These are phyloP conservation scores for Trifolium fragiferum DNA, from an alignment of 306 rosid genomes.

Conservation along the genomic window DNA sequence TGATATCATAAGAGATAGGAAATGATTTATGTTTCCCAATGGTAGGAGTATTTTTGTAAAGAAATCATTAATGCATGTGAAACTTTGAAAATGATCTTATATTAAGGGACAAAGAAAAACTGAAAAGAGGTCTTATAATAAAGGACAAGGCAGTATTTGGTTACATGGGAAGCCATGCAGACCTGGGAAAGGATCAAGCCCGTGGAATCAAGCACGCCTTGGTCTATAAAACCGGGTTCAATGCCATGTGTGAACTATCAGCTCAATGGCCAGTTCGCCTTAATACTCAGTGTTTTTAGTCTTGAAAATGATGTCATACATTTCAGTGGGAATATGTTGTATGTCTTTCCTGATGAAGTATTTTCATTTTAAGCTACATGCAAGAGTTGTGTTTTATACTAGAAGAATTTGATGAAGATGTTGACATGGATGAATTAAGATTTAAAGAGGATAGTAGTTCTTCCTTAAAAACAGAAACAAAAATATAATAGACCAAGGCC, in stretches of 20 bases:
- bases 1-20: too few relatives aligned
- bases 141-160: background rate
- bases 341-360: background rate
- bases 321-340: background rate
- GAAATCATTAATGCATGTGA: too few relatives aligned
- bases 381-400: background rate
- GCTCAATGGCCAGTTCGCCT: background rate
- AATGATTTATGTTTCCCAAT: too few relatives aligned
- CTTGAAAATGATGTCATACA: background rate
- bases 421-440: background rate
- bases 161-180: background rate
- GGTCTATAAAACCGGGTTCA: background rate
- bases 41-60: too few relatives aligned
- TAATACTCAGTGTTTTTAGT: background rate
- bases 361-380: background rate
- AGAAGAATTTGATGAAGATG: slow-evolving; percentile 9
- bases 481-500: background rate
- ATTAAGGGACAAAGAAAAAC: too few relatives aligned
- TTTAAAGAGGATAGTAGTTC: background rate
- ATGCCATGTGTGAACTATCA: background rate
- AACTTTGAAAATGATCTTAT: too few relatives aligned
- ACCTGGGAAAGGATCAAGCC: slow-evolving; percentile 1
- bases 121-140: too few relatives aligned
- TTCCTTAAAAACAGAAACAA: background rate
- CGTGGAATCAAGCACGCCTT: background rate